Evolutionary conservation across 1,284 basidiomycete genomes (phyloP), one percentile per base, ranked within the genome.

Genomic region (Cryptococcus maquisensis): DNA sequence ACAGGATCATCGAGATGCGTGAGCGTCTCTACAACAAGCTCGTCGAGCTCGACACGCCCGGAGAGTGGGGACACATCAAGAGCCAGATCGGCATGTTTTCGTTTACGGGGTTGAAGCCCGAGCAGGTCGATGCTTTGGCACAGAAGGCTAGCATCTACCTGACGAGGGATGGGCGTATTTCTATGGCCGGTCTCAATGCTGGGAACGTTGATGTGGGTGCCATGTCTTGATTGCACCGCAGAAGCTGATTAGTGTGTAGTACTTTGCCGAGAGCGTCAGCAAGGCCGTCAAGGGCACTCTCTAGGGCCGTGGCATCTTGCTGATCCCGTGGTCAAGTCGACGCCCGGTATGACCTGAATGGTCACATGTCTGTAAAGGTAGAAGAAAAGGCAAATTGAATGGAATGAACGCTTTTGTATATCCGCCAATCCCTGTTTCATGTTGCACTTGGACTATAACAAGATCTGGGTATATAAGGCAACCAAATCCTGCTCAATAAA

Each of bases 1-100:
- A 90, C 65, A 82, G 96, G 51, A 98, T 98, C 77, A 98, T 98
- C 77, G 84, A 83, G 74, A 98, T 98, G 95, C 83, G 96, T 60
- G 84, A 89, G 65, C 83, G 81, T 62, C 78, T 98, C 57, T 92
- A 89, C 78, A 82, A 88, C 64, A 79, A 85, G 59, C 79, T 98
- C 54, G 86, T 87, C 41, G 85, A 87, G 71, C 80, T 88, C 70
- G 84, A 90, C 75, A 98, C 96, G 42, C 96, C 96, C 6, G 91
- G 92, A 28, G 84, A 88, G 60, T 98, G 96, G 96, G 83, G 85
- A 40, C 96, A 98, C 78, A 91, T 96, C 80, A 94, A 91, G 80
- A 87, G 85, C 72, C 93, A 97, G 77, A 97, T 97, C 65, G 93
- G 73, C 47, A 76, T 76, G 74, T 77, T 74, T 69, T 90, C 87